phyloP scores from a whole-genome alignment of 306 rosid genomes.

The Cucurbita ficifolia region DNA sequence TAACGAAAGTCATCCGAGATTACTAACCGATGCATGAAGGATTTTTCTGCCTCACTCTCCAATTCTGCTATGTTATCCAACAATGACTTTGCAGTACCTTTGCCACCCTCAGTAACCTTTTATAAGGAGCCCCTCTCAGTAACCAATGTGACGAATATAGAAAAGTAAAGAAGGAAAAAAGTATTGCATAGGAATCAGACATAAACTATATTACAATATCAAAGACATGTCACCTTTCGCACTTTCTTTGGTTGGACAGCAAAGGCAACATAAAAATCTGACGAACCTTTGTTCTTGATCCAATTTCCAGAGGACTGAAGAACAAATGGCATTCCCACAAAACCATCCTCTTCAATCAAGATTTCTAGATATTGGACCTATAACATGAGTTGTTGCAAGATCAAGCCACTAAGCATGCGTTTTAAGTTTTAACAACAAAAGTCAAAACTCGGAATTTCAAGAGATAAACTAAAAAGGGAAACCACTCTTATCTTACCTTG shows the following conservation, averaged over 20 bases:
- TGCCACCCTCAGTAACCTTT: conserved; percentile 62
- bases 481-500: conserved; percentile 30
- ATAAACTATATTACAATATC: conserved; percentile 10
- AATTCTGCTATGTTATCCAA: conserved; percentile 52
- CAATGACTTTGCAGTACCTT: conserved; percentile 69
- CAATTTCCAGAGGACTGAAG: conserved; percentile 49
- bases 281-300: conserved; percentile 77
- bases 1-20: conserved; percentile 7
- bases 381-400: conserved; percentile 9
- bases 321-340: conserved; percentile 76
- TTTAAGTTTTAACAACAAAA: background rate
- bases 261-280: conserved; percentile 60
- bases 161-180: background rate
- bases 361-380: conserved; percentile 73
- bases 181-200: conserved; percentile 4
- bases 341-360: conserved; percentile 50
- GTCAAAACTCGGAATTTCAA: conserved; percentile 15
- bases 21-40: conserved; percentile 92
- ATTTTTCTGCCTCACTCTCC: conserved; percentile 90
- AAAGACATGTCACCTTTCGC: conserved; percentile 42
- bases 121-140: conserved; percentile 11
- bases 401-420: conserved; percentile 12
- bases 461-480: conserved; percentile 12
- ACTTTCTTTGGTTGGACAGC: conserved; percentile 26
- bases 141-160: conserved; percentile 10